Evolutionary conservation across 208 protist species (phyloP), one percentile per base, ranked within the genome.

Genomic region (Crithidia acanthocephali): DNA sequence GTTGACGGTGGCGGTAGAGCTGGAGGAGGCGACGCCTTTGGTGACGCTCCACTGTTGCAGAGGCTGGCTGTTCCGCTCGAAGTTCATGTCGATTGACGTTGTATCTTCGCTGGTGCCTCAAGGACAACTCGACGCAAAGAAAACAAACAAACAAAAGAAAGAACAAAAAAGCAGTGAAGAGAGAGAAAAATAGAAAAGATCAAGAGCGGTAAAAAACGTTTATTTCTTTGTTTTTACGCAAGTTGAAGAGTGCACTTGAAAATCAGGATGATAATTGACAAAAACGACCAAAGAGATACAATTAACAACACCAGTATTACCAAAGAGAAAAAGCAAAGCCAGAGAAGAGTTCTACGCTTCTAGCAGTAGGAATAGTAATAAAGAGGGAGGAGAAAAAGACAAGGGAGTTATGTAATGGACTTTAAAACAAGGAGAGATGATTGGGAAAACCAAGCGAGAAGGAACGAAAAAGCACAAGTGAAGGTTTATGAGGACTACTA

Each of bases 131-230:
- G n/a, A n/a, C 7, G 13, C 7, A 44, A 44, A 44, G 23, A n/a
- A 65, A 27, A 27, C 30, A 64, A 56, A 27, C 42, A 15, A 56
- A 58, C 45, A 76, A 51, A 62, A 40, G 13, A 44, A 44, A 7
- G 13, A 44, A 7, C 20, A 59, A 52, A 71, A 27, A 33, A 4
- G 13, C 57, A 50, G 47, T 16, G 3, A 44, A 16, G 37, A 44
- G 32, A 18, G 22, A 15, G 68, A 64, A 59, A 57, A 60, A 52
- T 22, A 58, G 42, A 8, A 68, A 64, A 28, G 35, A n/a, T 32
- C 6, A 52, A 56, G n/a, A 47, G 40, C 37, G 7, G 37, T 13
- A 16, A 13, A 44, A 44, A 44, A 44, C 37, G n/a, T n/a, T n/a
- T n/a, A n/a, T n/a, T n/a, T n/a, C n/a, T n/a, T n/a, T n/a, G n/a